These are phyloP conservation scores for Ochromonas danica DNA, from an alignment of 108 stramenopile genomes.

Conservation along the genomic window DNA sequence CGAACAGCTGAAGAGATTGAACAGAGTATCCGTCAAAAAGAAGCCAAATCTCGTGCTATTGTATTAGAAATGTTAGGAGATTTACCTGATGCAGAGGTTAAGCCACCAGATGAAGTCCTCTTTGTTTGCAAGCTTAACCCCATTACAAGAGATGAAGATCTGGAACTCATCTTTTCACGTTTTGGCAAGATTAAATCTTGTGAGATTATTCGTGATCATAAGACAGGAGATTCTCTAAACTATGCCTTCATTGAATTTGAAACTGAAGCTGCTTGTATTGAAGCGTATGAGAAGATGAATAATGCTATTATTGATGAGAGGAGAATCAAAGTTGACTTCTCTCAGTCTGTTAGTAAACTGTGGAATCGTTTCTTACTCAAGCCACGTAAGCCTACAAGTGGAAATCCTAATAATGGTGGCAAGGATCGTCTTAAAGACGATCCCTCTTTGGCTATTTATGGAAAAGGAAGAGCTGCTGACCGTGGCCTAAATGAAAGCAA, in stretches of 20 bases:
- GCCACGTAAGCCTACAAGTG: background rate
- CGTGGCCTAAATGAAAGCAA: background rate
- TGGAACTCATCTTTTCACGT: constrained; percentile 90
- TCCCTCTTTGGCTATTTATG: background rate
- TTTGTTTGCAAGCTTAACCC: constrained; percentile 99
- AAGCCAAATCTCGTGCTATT: constrained; percentile 84
- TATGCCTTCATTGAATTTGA: constrained; percentile 97
- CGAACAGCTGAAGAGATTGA: constrained; percentile 49
- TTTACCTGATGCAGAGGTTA: constrained; percentile 60
- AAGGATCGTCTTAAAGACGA: background rate
- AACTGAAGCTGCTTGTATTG: constrained; percentile 66
- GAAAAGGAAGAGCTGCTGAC: background rate
- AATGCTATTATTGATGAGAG: constrained; percentile 97
- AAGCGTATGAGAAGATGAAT: constrained; percentile 99
- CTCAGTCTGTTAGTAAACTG: constrained; percentile 90
- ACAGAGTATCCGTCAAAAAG: constrained; percentile 50
- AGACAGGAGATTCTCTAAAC: constrained; percentile 86
- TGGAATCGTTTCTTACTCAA: constrained; percentile 62
- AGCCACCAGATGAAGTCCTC: constrained; percentile 92
- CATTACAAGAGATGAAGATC: constrained; percentile 89
- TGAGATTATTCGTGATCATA: constrained; percentile 89
- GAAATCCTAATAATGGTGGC: background rate
- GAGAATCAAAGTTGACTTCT: constrained; percentile 94
- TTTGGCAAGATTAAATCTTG: constrained; percentile 71
- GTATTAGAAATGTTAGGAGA: constrained; percentile 97